phyloP scores from a whole-genome alignment of 2,329 filamentous ascomycete genomes.

The Colletotrichum godetiae region DNA sequence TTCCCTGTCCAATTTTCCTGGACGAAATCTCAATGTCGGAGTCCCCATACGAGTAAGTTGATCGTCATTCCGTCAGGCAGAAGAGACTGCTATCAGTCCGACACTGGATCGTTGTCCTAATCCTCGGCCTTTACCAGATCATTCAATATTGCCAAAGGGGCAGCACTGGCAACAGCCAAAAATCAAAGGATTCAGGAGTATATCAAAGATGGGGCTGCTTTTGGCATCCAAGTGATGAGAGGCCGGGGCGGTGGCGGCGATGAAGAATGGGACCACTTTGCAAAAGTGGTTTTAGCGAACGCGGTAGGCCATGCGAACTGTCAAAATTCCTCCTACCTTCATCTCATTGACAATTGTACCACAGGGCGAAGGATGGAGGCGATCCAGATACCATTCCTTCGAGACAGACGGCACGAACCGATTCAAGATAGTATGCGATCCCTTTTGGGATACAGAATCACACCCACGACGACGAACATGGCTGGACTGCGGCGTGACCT shows the following conservation, averaged over 20 bases:
- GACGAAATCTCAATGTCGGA: too few species aligned
- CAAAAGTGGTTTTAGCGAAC: not conserved
- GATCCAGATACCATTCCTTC: too few species aligned
- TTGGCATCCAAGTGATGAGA: slow-evolving; percentile 6
- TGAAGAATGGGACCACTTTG: not conserved
- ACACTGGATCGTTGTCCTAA: too few species aligned
- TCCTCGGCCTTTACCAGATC: not conserved
- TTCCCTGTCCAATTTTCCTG: too few species aligned
- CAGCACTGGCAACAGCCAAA: not conserved
- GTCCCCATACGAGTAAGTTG: not conserved
- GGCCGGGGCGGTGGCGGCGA: not conserved
- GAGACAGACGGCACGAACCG: not conserved
- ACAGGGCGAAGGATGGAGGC: too few species aligned
- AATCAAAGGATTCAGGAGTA: not conserved
- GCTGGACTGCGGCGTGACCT: not conserved
- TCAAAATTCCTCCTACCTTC: too few species aligned
- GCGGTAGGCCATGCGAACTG: not conserved
- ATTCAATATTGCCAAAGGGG: not conserved
- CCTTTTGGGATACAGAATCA: not conserved
- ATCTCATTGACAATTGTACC: too few species aligned
- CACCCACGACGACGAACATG: too few species aligned
- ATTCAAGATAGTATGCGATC: slow-evolving; percentile 2
- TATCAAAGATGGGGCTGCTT: not conserved
- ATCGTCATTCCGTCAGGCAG: not conserved
- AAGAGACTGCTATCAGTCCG: too few species aligned